Evolutionary conservation across 2,329 filamentous ascomycete species (phyloP), one percentile per base, ranked within the genome.

Genomic region (Chaetothyriales sp.): DNA sequence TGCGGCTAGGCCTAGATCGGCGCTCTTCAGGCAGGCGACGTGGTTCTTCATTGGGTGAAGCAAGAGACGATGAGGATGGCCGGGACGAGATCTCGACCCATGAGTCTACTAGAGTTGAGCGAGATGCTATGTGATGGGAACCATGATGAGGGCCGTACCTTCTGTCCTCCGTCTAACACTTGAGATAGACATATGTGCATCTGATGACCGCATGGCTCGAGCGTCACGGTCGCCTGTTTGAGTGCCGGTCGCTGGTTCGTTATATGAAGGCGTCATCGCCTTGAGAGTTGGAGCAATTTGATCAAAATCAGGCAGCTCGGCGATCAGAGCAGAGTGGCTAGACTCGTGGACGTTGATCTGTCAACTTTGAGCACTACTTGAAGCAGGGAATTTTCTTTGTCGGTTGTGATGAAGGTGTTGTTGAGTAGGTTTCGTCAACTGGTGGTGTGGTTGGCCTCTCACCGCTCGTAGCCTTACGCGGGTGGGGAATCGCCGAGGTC

Each of bases 51-150:
- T 84, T 81, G 50, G 81, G 69, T 18, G 78, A 95, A 18, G 89
- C 95, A 10, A 95, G 74, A 13, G 89, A 95, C 2, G 90, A 95
- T 1, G 90, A 94, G 0, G 90, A 95, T 6, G 90, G 89, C 61
- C 92, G 87, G 3, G 90, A 95, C 46, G 85, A 81, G 55, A 98
- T 82, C 67, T 98, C 90, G 61, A 97, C 81, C 92, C 92, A 98
- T 7, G 92, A 95, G 72, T 97, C 92, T 89, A 73, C 29, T 59
- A 52, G 70, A 71, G 61, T 46, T 69, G 67, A 46, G 63, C 66
- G 70, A 66, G 71, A 69, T 52, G 28, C 29, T 45, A 51, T 43
- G 33, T 33, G 52, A 53, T 49, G 46, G 45, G 47, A 25, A 25
- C 22, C 22, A 25, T 25, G 3, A 6, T 25, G 22, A 25, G 37